These are phyloP conservation scores for Flaveria linearis DNA, from an alignment of 129 eudicot genomes.

Conservation along the genomic window DNA sequence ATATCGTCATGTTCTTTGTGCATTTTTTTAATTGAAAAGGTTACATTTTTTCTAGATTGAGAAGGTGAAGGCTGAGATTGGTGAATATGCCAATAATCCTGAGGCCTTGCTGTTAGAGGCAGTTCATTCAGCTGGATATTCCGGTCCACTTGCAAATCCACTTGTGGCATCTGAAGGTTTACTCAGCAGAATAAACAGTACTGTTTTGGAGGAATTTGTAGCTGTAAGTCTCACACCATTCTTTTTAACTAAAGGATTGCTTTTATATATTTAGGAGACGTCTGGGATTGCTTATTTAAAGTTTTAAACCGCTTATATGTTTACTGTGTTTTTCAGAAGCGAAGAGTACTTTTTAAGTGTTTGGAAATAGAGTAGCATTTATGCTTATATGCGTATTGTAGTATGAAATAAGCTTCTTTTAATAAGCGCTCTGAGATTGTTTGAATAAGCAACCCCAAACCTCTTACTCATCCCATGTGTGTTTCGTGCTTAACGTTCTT, in stretches of 20 bases:
- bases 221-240: conserved; percentile 57
- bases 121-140: conserved; percentile 82
- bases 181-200: conserved; percentile 56
- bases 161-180: conserved; percentile 79
- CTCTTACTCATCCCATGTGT: neutral
- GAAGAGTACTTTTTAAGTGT: neutral
- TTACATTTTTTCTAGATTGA: conserved; percentile 44
- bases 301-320: neutral
- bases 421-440: neutral
- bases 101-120: conserved; percentile 78
- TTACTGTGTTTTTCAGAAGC: neutral
- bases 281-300: neutral
- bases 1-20: neutral
- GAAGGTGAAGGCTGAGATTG: conserved; percentile 69
- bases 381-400: neutral
- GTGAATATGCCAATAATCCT: conserved; percentile 70
- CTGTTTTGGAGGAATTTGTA: conserved; percentile 71
- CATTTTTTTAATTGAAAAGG: neutral
- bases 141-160: conserved; percentile 69
- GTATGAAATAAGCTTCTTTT: neutral
- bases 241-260: neutral
- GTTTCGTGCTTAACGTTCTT: conserved; percentile 8
- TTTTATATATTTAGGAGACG: neutral
- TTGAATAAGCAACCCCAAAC: neutral
- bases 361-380: neutral